phyloP scores from a whole-genome alignment of 208 protist genomes.

The Leishmania guyanensis region DNA sequence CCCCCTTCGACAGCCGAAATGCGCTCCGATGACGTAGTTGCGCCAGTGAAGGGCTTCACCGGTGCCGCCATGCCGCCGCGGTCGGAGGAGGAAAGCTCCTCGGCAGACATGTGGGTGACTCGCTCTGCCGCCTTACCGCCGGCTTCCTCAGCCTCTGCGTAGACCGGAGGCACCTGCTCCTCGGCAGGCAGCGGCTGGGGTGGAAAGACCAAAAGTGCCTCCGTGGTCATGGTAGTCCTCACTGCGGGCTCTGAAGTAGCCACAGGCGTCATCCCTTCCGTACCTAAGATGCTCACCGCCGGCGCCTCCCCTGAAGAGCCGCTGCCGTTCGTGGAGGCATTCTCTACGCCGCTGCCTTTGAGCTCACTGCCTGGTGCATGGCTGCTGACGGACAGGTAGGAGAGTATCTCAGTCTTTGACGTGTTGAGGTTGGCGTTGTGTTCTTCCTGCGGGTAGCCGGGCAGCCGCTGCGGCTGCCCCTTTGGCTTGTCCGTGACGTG shows the following conservation, averaged over 20 bases:
- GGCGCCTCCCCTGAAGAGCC: not conserved
- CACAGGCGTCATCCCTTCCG: not conserved
- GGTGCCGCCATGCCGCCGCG: not conserved
- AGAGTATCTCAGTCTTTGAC: not conserved
- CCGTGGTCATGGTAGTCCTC: not conserved
- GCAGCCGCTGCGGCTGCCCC: not conserved
- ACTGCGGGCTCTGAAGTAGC: not conserved
- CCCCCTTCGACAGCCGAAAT: not conserved
- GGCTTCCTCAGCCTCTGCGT: not conserved
- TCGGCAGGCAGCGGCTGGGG: not conserved
- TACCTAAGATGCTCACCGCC: not conserved
- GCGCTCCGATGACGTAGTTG: not conserved
- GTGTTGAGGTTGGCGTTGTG: not conserved
- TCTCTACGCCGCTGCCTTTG: not conserved
- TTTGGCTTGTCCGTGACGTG: constrained; percentile 27
- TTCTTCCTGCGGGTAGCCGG: not conserved
- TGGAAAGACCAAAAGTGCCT: not conserved
- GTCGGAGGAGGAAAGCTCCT: not conserved
- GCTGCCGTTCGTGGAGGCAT: not conserved
- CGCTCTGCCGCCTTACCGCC: not conserved
- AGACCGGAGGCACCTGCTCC: not conserved
- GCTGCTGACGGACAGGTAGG: not conserved
- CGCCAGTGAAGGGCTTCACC: not conserved
- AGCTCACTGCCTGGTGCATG: no score
- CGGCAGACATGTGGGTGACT: not conserved